These are phyloP conservation scores for Neodidymelliopsis sp. DNA, from an alignment of 2,329 filamentous ascomycete species.

Conservation along the genomic window DNA sequence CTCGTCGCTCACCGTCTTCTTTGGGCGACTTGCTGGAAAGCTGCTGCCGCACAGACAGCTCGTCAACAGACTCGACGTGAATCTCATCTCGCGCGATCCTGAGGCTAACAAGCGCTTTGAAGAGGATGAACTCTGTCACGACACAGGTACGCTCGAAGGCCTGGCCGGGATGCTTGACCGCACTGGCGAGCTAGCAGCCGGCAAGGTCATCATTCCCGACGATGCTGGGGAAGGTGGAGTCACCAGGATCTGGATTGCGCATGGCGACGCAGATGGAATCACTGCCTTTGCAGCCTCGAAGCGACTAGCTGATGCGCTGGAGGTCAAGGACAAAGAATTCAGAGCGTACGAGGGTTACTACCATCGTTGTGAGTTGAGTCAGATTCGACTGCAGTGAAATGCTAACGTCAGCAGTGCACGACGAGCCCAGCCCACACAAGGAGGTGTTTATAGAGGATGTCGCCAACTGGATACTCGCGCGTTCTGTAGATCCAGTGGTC, in stretches of 20 bases:
- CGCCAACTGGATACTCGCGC: slow-evolving; percentile 45
- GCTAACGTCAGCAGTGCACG: slow-evolving; percentile 44
- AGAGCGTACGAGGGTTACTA: slow-evolving; percentile 78
- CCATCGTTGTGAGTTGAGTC: slow-evolving; percentile 66
- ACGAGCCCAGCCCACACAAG: slow-evolving; percentile 47
- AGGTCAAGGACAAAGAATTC: slow-evolving; percentile 72
- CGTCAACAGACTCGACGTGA: slow-evolving; percentile 68
- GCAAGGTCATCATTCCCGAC: slow-evolving; percentile 57
- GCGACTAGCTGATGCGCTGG: slow-evolving; percentile 66
- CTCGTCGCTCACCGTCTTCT: slow-evolving; percentile 65
- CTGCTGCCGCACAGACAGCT: slow-evolving; percentile 74
- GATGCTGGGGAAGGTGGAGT: slow-evolving; percentile 61
- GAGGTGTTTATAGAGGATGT: slow-evolving; percentile 47
- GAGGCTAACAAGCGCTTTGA: slow-evolving; percentile 66
- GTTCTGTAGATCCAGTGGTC: slow-evolving; percentile 39
- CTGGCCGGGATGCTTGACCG: slow-evolving; percentile 80
- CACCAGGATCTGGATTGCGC: slow-evolving; percentile 72
- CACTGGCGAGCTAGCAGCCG: slow-evolving; percentile 65
- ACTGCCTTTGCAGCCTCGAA: slow-evolving; percentile 71
- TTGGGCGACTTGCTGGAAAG: slow-evolving; percentile 72
- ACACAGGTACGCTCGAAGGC: slow-evolving; percentile 86
- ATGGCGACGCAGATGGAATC: slow-evolving; percentile 77
- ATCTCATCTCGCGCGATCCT: slow-evolving; percentile 72
- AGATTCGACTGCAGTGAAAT: not conserved
- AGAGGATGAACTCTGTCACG: slow-evolving; percentile 76